Conservation (phyloP, 2,329 filamentous ascomycete genomes). For the Paracoccidioides lutzii region DNA sequence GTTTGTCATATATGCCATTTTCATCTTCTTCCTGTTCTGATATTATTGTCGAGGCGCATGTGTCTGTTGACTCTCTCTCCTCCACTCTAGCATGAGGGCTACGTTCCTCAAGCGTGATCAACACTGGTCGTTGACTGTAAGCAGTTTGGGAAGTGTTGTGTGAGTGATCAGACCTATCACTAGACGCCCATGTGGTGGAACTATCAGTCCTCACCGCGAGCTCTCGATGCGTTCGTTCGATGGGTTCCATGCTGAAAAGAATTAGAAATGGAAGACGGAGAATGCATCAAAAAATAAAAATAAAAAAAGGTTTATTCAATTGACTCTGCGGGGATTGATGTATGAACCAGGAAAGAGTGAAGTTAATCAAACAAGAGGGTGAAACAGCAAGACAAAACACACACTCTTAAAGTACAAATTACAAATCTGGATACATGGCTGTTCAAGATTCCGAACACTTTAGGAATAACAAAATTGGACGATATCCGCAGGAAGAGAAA, state of each 20-base stretch:
- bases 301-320: background rate
- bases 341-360: background rate
- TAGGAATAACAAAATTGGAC: background rate
- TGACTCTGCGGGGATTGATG: background rate
- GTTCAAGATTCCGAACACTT: background rate
- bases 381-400: background rate
- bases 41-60: slow-evolving; percentile 61
- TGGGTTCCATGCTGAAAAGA: background rate
- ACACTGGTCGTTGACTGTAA: slow-evolving; percentile 22
- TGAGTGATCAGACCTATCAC: slow-evolving; percentile 25
- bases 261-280: background rate
- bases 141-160: slow-evolving; percentile 29
- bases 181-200: slow-evolving; percentile 23
- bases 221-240: background rate
- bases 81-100: slow-evolving; percentile 14
- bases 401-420: background rate
- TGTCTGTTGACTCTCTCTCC: slow-evolving; percentile 54
- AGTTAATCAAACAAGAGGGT: background rate
- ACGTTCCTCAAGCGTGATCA: slow-evolving; percentile 14
- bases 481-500: background rate
- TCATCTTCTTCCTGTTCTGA: slow-evolving; percentile 43
- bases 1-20: slow-evolving; percentile 29
- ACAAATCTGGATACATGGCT: background rate
- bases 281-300: background rate
- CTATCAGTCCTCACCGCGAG: background rate